Conservation (phyloP, 345 rosid species). For the Excoecaria cochinchinensis region DNA sequence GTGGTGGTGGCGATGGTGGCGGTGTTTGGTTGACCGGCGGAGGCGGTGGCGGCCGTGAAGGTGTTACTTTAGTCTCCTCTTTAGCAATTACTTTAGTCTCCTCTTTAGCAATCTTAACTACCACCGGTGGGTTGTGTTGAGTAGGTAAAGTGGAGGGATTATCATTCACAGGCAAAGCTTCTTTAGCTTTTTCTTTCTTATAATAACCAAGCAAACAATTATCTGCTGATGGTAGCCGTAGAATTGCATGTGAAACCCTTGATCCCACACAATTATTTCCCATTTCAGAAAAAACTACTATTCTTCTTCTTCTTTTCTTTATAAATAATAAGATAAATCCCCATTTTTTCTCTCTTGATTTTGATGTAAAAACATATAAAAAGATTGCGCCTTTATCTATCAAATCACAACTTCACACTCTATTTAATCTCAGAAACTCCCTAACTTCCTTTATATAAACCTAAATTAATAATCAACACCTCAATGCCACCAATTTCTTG, state of each 20-base stretch:
- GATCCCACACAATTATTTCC: conserved; percentile 72
- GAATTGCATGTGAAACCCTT: conserved; percentile 25
- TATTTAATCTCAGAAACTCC: neutral
- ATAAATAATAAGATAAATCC: neutral
- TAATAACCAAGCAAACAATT: neutral
- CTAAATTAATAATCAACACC: neutral
- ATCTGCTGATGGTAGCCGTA: conserved; percentile 30
- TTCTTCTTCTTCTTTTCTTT: conserved; percentile 3
- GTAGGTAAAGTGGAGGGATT: conserved; percentile 21
- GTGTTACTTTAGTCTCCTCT: conserved; percentile 22
- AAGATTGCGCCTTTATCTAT: neutral
- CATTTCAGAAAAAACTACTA: conserved; percentile 37
- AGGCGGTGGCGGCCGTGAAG: neutral
- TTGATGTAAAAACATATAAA: neutral
- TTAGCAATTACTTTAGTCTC: conserved; percentile 27
- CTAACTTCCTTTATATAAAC: neutral
- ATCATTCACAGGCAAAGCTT: conserved; percentile 5
- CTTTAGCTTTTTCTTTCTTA: conserved; percentile 1
- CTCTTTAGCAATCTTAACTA: conserved; percentile 39
- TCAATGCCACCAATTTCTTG: neutral
- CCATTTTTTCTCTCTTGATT: conserved; percentile 7
- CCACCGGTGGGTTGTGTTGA: conserved; percentile 36
- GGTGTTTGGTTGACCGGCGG: conserved; percentile 6
- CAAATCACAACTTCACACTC: neutral
- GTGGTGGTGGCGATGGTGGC: neutral